These are phyloP conservation scores for Elsinoe australis DNA, from an alignment of 2,329 filamentous ascomycete genomes.

Conservation along the genomic window DNA sequence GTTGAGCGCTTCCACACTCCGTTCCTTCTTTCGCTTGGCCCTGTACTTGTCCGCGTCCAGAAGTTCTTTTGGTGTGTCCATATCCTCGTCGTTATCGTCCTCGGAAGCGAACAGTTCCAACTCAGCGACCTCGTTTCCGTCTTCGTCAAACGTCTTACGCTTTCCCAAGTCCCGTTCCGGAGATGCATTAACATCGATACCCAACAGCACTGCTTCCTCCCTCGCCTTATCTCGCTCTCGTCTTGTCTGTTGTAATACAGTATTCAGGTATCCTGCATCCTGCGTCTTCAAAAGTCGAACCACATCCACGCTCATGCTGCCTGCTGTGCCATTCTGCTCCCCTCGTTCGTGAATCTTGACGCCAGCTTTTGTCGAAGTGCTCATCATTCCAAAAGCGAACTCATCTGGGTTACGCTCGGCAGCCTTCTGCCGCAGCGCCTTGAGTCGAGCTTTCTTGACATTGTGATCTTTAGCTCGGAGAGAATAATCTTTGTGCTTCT, in stretches of 20 bases:
- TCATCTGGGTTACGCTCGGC: conserved; percentile 58
- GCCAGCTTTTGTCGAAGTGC: conserved; percentile 40
- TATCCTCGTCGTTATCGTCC: conserved; percentile 24
- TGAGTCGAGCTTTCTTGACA: conserved; percentile 52
- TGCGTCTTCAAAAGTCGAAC: conserved; percentile 59
- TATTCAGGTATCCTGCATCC: conserved; percentile 55
- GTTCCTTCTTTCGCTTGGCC: conserved; percentile 43
- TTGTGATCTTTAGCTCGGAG: conserved; percentile 59
- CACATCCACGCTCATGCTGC: conserved; percentile 45
- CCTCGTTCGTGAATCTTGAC: conserved; percentile 41
- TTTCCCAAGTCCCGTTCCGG: conserved; percentile 23
- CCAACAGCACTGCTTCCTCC: conserved; percentile 26
- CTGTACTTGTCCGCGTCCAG: conserved; percentile 35
- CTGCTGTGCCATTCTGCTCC: conserved; percentile 30
- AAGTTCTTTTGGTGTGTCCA: conserved; percentile 27
- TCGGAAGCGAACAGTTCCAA: conserved; percentile 13
- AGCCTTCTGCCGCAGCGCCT: conserved; percentile 52
- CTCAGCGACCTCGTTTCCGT: conserved; percentile 24
- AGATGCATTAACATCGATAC: conserved; percentile 36
- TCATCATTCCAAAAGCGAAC: conserved; percentile 59
- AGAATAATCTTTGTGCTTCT: conserved; percentile 84
- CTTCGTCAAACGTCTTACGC: conserved; percentile 35
- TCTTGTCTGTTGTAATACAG: conserved; percentile 48
- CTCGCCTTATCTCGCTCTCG: conserved; percentile 47
- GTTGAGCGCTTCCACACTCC: conserved; percentile 42